phyloP scores from a whole-genome alignment of 495 filamentous ascomycete genomes.

The Penicillium cataractarum region DNA sequence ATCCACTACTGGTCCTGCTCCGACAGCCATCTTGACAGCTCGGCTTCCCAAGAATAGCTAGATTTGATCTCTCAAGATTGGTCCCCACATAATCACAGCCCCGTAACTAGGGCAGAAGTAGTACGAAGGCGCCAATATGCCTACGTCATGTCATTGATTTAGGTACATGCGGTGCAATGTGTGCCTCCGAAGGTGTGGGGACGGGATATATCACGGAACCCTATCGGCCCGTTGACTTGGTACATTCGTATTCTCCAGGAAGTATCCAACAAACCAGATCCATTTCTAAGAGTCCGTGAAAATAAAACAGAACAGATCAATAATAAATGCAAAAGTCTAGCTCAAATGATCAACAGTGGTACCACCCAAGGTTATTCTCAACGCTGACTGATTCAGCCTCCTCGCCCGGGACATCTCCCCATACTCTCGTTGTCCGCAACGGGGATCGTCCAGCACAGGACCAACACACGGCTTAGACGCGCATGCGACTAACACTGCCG shows the following conservation, averaged over 20 bases:
- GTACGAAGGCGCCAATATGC: too few relatives aligned
- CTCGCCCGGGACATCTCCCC: not conserved
- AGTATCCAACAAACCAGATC: not conserved
- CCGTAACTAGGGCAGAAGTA: too few relatives aligned
- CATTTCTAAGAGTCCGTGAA: not conserved
- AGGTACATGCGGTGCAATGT: too few relatives aligned
- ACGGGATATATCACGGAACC: not conserved
- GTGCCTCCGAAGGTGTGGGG: not conserved
- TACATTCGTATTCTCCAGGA: not conserved
- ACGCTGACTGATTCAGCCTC: not conserved
- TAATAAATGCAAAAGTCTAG: not conserved
- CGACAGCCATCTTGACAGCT: not conserved
- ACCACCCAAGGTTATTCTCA: not conserved
- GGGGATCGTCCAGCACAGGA: not conserved
- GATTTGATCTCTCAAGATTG: not conserved
- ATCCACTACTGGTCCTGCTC: too few relatives aligned
- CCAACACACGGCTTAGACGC: constrained; percentile 6
- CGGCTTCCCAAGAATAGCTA: not conserved
- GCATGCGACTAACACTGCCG: constrained; percentile 64
- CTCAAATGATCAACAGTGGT: not conserved
- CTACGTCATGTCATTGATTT: too few relatives aligned
- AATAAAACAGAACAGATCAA: not conserved
- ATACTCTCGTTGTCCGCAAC: not conserved
- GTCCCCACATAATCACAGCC: not conserved
- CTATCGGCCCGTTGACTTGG: too few relatives aligned